These are phyloP conservation scores for Fusarium albidum DNA, from an alignment of 2,329 filamentous ascomycete species.

Conservation along the genomic window DNA sequence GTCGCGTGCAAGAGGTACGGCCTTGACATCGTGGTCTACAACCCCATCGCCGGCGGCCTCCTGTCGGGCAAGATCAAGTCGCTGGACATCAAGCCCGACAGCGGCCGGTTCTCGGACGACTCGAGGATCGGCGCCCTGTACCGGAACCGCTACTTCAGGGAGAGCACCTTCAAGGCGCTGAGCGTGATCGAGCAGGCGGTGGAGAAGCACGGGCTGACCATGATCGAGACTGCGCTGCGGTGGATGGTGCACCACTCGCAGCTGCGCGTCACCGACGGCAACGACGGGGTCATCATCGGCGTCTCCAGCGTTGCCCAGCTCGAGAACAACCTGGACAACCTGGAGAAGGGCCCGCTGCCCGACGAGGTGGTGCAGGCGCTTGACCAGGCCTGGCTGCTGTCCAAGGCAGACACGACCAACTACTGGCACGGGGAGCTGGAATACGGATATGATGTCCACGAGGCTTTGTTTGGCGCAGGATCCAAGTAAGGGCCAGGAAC, in stretches of 20 bases:
- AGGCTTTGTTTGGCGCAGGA: slow-evolving; percentile 63
- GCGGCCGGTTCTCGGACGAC: slow-evolving; percentile 74
- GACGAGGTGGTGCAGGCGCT: slow-evolving; percentile 78
- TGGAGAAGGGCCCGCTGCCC: slow-evolving; percentile 77
- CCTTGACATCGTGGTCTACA: slow-evolving; percentile 82
- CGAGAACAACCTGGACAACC: slow-evolving; percentile 62
- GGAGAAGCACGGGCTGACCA: slow-evolving; percentile 71
- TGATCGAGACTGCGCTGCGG: slow-evolving; percentile 77
- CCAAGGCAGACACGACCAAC: slow-evolving; percentile 63
- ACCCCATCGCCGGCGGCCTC: slow-evolving; percentile 81
- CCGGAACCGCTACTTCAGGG: slow-evolving; percentile 75
- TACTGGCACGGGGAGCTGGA: slow-evolving; percentile 69
- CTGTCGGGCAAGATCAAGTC: slow-evolving; percentile 83
- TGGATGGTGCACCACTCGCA: slow-evolving; percentile 78
- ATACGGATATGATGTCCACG: slow-evolving; percentile 71
- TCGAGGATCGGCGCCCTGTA: slow-evolving; percentile 65
- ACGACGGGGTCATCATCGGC: slow-evolving; percentile 69
- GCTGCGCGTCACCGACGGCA: slow-evolving; percentile 59
- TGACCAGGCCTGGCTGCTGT: slow-evolving; percentile 79
- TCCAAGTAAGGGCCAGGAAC: slow-evolving; percentile 47
- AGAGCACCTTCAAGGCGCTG: slow-evolving; percentile 69
- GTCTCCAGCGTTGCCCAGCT: slow-evolving; percentile 66
- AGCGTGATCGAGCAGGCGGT: slow-evolving; percentile 72
- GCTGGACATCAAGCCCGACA: slow-evolving; percentile 65
- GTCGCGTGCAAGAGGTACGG: slow-evolving; percentile 78